phyloP scores from a whole-genome alignment of 805 yeast genomes.

The Myxozyma nipponensis region DNA sequence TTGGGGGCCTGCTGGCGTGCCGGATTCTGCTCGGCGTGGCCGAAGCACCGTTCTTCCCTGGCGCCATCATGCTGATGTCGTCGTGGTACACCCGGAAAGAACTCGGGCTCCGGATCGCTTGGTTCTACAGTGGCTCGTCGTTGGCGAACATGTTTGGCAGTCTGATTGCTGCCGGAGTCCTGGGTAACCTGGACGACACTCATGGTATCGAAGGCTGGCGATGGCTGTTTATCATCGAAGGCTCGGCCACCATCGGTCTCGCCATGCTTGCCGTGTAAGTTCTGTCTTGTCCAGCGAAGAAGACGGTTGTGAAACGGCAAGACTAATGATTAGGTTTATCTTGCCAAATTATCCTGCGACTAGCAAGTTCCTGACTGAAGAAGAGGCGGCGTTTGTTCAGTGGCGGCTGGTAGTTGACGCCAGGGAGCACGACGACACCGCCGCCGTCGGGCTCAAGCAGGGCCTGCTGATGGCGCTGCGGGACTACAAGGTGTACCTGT shows the following conservation, averaged over 20 bases:
- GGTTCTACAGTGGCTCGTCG: slow-evolving; percentile 46
- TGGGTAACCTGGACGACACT: slow-evolving; percentile 39
- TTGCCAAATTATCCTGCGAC: slow-evolving; percentile 49
- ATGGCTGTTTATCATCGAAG: slow-evolving; percentile 52
- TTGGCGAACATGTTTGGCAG: slow-evolving; percentile 52
- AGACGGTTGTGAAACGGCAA: slow-evolving; percentile 28
- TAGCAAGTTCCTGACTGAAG: slow-evolving; percentile 24
- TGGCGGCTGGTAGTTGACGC: slow-evolving; percentile 28
- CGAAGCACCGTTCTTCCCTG: slow-evolving; percentile 43
- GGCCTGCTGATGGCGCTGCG: slow-evolving; percentile 18
- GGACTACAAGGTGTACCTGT: slow-evolving; percentile 24
- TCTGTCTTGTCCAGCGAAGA: too few species aligned
- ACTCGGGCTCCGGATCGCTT: slow-evolving; percentile 39
- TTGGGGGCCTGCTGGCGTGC: slow-evolving; percentile 40
- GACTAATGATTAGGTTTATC: slow-evolving; percentile 31
- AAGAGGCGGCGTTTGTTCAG: slow-evolving; percentile 23
- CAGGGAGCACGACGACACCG: slow-evolving; percentile 15
- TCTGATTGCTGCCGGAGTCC: slow-evolving; percentile 49
- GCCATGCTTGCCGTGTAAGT: slow-evolving; percentile 32
- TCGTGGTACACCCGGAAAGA: slow-evolving; percentile 42
- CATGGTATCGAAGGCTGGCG: slow-evolving; percentile 47
- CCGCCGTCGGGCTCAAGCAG: slow-evolving; percentile 12
- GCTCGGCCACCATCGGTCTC: slow-evolving; percentile 38
- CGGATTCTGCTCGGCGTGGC: slow-evolving; percentile 39
- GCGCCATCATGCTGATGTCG: slow-evolving; percentile 37